Conservation (phyloP, 192 early-diverging fungal species). For the Coemansia sp. region DNA sequence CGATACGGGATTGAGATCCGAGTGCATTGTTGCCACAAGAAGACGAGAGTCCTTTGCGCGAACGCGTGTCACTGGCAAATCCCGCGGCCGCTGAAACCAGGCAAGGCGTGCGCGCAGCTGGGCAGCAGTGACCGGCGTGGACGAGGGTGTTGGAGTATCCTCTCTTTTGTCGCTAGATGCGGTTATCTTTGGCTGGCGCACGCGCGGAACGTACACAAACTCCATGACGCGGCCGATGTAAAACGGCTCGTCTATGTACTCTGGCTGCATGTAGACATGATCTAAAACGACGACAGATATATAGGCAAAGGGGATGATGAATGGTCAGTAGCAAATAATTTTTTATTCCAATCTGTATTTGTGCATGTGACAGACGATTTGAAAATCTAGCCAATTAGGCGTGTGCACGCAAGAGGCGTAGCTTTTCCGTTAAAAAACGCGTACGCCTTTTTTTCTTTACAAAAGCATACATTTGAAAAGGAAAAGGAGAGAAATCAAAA, state of each 20-base stretch:
- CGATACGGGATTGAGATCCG: constrained; percentile 78
- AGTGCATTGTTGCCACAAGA: constrained; percentile 85
- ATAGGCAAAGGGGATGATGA: background rate
- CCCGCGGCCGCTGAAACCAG: constrained; percentile 75
- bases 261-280: constrained; percentile 74
- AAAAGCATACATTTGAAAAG: too few species aligned
- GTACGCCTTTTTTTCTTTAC: background rate
- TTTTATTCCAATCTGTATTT: background rate
- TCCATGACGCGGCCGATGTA: constrained; percentile 82
- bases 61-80: constrained; percentile 61
- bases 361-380: background rate
- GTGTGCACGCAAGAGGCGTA: background rate
- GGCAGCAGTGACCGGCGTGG: constrained; percentile 11
- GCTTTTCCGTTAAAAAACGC: background rate
- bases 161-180: constrained; percentile 14
- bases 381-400: constrained; percentile 1
- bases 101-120: constrained; percentile 60
- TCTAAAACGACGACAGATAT: constrained; percentile 53
- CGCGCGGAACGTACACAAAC: constrained; percentile 57
- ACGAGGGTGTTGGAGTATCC: constrained; percentile 18
- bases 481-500: background rate
- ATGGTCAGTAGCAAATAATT: background rate
- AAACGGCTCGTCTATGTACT: constrained; percentile 70
- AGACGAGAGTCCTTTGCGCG: constrained; percentile 70
- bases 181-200: constrained; percentile 53